Evolutionary conservation across 305 asterid species (phyloP).

Genomic region (Stenogyne calaminthoides): DNA sequence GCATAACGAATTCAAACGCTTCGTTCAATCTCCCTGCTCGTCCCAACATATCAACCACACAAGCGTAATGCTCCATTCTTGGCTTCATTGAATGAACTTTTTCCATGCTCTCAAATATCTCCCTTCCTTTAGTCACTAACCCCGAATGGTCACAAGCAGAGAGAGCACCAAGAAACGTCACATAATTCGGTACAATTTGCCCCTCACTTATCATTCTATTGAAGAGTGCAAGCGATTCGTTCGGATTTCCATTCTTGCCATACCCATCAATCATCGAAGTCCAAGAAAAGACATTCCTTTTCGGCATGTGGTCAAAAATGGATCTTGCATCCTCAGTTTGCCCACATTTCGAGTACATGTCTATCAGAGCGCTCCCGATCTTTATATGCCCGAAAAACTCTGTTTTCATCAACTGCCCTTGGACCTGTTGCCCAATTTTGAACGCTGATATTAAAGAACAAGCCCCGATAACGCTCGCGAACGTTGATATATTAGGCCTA

Average conservation of each 20-base stretch:
- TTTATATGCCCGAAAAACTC: slow-evolving; percentile 45
- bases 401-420: slow-evolving; percentile 65
- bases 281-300: slow-evolving; percentile 82
- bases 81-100: slow-evolving; percentile 63
- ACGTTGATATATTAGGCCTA: slow-evolving; percentile 71
- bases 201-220: slow-evolving; percentile 44
- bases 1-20: slow-evolving; percentile 63
- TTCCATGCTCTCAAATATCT: slow-evolving; percentile 67
- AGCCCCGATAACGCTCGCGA: slow-evolving; percentile 84
- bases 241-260: slow-evolving; percentile 81
- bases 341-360: slow-evolving; percentile 90
- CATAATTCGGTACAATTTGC: slow-evolving; percentile 55
- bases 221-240: slow-evolving; percentile 70
- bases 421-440: slow-evolving; percentile 79
- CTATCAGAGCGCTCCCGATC: slow-evolving; percentile 83
- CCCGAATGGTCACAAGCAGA: slow-evolving; percentile 95
- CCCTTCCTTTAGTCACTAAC: slow-evolving; percentile 61
- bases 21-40: slow-evolving; percentile 74
- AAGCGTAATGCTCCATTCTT: slow-evolving; percentile 89
- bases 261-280: slow-evolving; percentile 96
- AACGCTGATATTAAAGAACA: slow-evolving; percentile 73
- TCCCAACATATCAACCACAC: slow-evolving; percentile 85
- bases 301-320: slow-evolving; percentile 68
- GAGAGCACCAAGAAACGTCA: slow-evolving; percentile 76
- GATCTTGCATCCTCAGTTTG: slow-evolving; percentile 68